Conservation (phyloP, 148 eudicot species). For the Fagopyrum tataricum region DNA sequence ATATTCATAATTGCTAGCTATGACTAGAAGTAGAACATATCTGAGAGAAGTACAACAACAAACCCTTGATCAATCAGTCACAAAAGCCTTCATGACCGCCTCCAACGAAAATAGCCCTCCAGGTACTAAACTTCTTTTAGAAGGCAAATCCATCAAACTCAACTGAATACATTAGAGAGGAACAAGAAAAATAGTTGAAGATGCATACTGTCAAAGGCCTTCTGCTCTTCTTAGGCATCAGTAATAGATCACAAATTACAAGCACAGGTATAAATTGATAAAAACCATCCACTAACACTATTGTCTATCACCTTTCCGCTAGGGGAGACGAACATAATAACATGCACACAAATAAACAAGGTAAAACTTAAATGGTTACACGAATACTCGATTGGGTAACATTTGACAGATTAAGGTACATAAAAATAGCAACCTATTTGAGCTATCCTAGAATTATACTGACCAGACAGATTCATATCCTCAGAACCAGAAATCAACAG, state of each 20-base stretch:
- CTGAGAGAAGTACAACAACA: no score
- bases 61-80: no score
- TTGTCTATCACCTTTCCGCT: not conserved
- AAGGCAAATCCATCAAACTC: no score
- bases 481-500: not conserved
- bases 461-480: not conserved
- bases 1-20: no score
- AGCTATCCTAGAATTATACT: not conserved
- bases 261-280: not conserved
- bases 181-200: not conserved
- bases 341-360: not conserved
- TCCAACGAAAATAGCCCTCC: no score
- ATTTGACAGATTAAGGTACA: not conserved
- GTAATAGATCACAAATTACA: not conserved
- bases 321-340: not conserved
- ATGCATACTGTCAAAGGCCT: not conserved
- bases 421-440: slow-evolving; percentile 1
- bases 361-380: slow-evolving; percentile 3
- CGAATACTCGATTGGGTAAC: not conserved
- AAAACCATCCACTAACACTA: not conserved
- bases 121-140: no score
- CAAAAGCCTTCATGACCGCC: no score
- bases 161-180: no score
- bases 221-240: not conserved
- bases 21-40: no score